These are phyloP conservation scores for Larix kaempferi DNA, from an alignment of 75 land plant genomes.

Conservation along the genomic window DNA sequence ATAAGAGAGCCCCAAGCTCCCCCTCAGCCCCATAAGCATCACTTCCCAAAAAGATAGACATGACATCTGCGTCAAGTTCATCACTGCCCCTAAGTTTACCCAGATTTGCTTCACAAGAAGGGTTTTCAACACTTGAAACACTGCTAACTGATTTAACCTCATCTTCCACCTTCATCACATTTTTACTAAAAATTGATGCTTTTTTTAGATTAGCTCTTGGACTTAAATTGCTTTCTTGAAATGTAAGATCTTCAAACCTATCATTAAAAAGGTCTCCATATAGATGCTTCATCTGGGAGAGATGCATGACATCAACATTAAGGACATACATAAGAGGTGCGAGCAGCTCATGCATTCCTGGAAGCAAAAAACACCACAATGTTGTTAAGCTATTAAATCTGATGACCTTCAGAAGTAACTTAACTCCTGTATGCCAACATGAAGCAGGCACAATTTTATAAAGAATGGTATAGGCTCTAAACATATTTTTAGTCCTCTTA, in stretches of 20 bases:
- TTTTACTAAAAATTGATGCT: neutral
- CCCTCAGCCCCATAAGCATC: slow-evolving; percentile 96
- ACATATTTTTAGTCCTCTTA: neutral
- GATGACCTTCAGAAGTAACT: neutral
- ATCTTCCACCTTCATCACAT: slow-evolving; percentile 18
- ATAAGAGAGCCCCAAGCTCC: slow-evolving; percentile 79
- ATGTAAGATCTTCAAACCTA: slow-evolving; percentile 59
- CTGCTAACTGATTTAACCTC: slow-evolving; percentile 5
- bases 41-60: slow-evolving; percentile 57
- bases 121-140: neutral
- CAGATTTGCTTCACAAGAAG: slow-evolving; percentile 14
- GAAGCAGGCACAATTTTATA: neutral
- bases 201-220: neutral
- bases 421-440: neutral
- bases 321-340: slow-evolving; percentile 88
- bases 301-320: slow-evolving; percentile 68
- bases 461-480: neutral
- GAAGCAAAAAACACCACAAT: slow-evolving; percentile 8
- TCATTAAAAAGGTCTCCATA: slow-evolving; percentile 78
- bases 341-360: slow-evolving; percentile 97
- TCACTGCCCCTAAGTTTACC: slow-evolving; percentile 22
- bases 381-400: neutral
- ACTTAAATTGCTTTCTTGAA: slow-evolving; percentile 10
- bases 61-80: slow-evolving; percentile 56
- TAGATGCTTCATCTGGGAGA: slow-evolving; percentile 49